A percentile compares a stretch with the other conserved stretches of the same genome.
Evolutionary conservation across 192 early-diverging fungal species (phyloP).

Genomic region (Rhizophagus sp.): DNA sequence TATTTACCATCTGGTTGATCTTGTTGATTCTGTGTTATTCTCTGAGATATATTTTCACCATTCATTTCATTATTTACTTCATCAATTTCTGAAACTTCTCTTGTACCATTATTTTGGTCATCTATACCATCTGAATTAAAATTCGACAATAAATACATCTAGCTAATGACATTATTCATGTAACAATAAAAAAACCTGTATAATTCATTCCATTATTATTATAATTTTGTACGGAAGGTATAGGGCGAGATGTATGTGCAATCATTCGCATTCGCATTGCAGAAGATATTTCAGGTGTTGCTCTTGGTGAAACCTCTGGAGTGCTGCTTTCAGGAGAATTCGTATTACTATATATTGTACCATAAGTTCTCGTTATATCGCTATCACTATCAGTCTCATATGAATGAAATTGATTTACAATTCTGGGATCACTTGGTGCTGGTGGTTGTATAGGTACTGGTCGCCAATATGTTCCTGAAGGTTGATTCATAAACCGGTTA

Average conservation of each 20-base stretch:
- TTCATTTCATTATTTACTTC: background rate
- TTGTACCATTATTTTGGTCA: background rate
- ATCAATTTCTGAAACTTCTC: background rate
- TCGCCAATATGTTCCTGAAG: background rate
- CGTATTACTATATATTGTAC: background rate
- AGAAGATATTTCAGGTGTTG: background rate
- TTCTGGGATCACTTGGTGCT: background rate
- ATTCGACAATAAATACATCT: background rate
- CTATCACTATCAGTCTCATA: background rate
- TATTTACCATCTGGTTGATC: background rate
- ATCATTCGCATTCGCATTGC: background rate
- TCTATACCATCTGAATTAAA: background rate
- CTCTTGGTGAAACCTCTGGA: background rate
- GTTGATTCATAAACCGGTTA: background rate
- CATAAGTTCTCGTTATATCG: background rate
- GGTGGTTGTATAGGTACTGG: background rate
- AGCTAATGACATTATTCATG: background rate
- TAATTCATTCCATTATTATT: background rate
- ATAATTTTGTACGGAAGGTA: background rate
- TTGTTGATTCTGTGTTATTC: too few species aligned
- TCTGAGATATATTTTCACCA: background rate
- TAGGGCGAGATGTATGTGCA: background rate
- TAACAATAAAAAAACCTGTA: background rate
- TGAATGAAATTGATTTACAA: background rate
- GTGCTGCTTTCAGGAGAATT: background rate